phyloP scores from a whole-genome alignment of 2,329 filamentous ascomycete species.

The Fusarium multiceps region DNA sequence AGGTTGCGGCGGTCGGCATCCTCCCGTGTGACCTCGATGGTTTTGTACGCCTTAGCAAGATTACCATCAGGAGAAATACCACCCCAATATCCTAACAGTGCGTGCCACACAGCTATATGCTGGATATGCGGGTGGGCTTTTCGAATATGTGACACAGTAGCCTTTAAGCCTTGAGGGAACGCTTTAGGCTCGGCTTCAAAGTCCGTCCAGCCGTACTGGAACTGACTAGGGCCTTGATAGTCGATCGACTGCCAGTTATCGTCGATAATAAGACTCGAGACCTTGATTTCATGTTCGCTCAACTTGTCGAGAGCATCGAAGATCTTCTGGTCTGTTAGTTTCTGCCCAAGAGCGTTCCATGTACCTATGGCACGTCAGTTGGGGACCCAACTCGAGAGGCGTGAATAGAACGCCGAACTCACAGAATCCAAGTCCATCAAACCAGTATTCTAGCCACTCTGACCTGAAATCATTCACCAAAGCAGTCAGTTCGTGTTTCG shows the following conservation, averaged over 20 bases:
- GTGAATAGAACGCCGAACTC: slow-evolving; percentile 42
- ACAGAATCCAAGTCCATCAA: slow-evolving; percentile 93
- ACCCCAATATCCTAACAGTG: slow-evolving; percentile 90
- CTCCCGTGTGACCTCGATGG: slow-evolving; percentile 66
- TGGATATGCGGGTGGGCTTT: slow-evolving; percentile 76
- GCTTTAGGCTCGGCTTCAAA: slow-evolving; percentile 86
- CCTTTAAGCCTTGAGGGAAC: slow-evolving; percentile 84
- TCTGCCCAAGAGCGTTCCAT: slow-evolving; percentile 92
- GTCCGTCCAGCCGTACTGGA: slow-evolving; percentile 75
- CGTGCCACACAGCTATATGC: slow-evolving; percentile 95
- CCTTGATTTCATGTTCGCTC: slow-evolving; percentile 75
- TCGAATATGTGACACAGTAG: slow-evolving; percentile 76
- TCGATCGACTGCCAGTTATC: slow-evolving; percentile 93
- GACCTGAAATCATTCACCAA: slow-evolving; percentile 62
- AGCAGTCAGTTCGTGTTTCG: slow-evolving; percentile 59
- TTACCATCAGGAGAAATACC: slow-evolving; percentile 80
- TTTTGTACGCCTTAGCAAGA: slow-evolving; percentile 83
- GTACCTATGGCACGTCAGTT: slow-evolving; percentile 65
- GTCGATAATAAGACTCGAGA: slow-evolving; percentile 92
- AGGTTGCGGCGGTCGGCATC: slow-evolving; percentile 59
- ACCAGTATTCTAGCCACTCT: slow-evolving; percentile 87
- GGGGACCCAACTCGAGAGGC: neutral
- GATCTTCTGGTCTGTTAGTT: slow-evolving; percentile 83
- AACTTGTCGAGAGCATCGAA: slow-evolving; percentile 78
- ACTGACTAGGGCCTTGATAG: slow-evolving; percentile 61